Evolutionary conservation across 2,329 filamentous ascomycete species (phyloP).

Genomic region (Ceratocystis destructans): DNA sequence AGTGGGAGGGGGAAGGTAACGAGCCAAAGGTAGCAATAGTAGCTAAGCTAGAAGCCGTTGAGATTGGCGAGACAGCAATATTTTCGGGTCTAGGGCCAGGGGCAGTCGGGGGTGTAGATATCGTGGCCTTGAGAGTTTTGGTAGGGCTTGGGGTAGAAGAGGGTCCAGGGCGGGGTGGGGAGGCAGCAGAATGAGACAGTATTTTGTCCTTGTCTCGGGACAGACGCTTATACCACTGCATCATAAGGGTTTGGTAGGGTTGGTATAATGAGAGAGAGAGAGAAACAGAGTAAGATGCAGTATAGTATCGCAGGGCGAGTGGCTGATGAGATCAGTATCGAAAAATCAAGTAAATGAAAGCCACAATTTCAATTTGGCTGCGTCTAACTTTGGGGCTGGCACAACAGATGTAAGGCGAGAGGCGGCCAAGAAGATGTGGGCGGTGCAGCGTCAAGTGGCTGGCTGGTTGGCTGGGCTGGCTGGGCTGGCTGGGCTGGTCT

Average conservation of each 20-base stretch:
- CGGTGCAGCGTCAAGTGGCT: not conserved
- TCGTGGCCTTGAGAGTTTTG: conserved; percentile 1
- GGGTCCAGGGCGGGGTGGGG: not conserved
- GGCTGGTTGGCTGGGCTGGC: not conserved
- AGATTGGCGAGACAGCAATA: conserved; percentile 1
- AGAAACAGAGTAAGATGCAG: not conserved
- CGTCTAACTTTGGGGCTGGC: not conserved
- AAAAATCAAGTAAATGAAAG: not conserved
- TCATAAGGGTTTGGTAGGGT: conserved; percentile 26
- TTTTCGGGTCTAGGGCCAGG: not conserved
- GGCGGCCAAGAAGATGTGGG: not conserved
- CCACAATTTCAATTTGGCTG: not conserved
- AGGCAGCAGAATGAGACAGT: not conserved
- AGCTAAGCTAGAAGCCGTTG: conserved; percentile 13
- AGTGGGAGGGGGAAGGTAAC: conserved; percentile 8
- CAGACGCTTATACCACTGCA: conserved; percentile 22
- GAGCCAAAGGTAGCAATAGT: conserved; percentile 18
- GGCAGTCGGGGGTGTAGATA: not conserved
- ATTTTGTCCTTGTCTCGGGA: conserved; percentile 19
- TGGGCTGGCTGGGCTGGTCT: no score
- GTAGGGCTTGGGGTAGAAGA: conserved; percentile 8
- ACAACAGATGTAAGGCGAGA: not conserved
- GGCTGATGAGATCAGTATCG: not conserved
- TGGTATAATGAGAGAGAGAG: conserved; percentile 22
- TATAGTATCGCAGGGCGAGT: not conserved